Base-by-base conservation (phyloP, 768 basidiomycete genomes). In the Chalciporus chontae region DNA sequence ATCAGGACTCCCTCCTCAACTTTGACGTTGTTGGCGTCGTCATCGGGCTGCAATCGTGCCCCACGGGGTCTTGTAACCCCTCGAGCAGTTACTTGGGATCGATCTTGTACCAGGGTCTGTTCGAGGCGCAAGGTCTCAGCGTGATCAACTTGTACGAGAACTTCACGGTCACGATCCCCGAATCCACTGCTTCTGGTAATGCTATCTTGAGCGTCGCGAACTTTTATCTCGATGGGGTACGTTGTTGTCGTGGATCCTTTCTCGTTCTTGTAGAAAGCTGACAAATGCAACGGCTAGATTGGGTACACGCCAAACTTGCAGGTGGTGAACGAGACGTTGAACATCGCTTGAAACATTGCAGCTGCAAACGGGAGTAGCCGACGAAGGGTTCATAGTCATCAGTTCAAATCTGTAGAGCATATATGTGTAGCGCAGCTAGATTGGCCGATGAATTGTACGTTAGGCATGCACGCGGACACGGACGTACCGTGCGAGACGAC, bases 81-180 rank as follows among this genome's bases (percentile, higher is more conserved):
- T 21, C 53, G 59, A 34, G 26, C n/a, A 65, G 69, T 17, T 57
- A 60, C 3, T 44, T 76, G 40, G 75, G 75, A 14, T 59, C 55
- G 2, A 62, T 77, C 11, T 64, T 77, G 26, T 75, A 73, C 55
- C 66, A 67, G 39, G 77, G 76, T 17, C 58, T 58, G 14, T 77
- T 65, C 55, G 62, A 68, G 24, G 74, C 76, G 0, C 55, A 70
- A 48, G 55, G 63, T n/a, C 37, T 60, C 11, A 43, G 43, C 11
- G 62, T 52, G 9, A 36, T 17, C 37, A 68, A 66, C 48, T 69
- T 71, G 18, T 66, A 71, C 58, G 66, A 77, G 52, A 71, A 72
- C 48, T 74, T 73, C 53, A 66, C 70, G 27, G 61, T 76, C 15
- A 56, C 51, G n/a, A 59, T 76, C 19, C 74, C 75, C 3, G 18